phyloP scores from a whole-genome alignment of 2,329 filamentous ascomycete species.

The Colletotrichum sp. region DNA sequence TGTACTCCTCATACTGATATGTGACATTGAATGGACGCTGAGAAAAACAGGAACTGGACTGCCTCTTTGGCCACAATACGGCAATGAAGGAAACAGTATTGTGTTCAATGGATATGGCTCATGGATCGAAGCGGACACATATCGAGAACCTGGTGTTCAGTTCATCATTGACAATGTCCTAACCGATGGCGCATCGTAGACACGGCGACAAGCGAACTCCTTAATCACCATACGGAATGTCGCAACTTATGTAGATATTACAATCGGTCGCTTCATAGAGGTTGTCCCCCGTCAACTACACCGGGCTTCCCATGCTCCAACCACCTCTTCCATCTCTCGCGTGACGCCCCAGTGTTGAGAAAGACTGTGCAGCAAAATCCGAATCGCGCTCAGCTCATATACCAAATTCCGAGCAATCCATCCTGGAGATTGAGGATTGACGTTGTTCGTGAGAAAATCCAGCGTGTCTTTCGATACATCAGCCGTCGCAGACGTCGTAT shows the following conservation, averaged over 20 bases:
- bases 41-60: not conserved
- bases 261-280: not conserved
- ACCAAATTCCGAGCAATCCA: not conserved
- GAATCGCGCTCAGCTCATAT: not conserved
- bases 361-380: not conserved
- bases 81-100: slow-evolving; percentile 38
- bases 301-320: not conserved
- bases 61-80: slow-evolving; percentile 49
- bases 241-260: not conserved
- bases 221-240: not conserved
- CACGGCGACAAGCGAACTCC: rapidly evolving
- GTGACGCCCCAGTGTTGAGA: not conserved
- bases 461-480: not conserved
- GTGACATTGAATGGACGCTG: not conserved
- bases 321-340: not conserved
- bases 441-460: not conserved
- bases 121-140: slow-evolving; percentile 49
- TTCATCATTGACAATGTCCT: slow-evolving; percentile 26
- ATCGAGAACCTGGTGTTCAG: slow-evolving; percentile 42
- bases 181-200: not conserved
- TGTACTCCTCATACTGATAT: not conserved
- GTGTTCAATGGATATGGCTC: slow-evolving; percentile 54
- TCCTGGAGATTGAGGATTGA: not conserved
- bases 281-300: not conserved
- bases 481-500: not conserved